Evolutionary conservation across 306 rosid species (phyloP).

Genomic region (Cicer judaicum): DNA sequence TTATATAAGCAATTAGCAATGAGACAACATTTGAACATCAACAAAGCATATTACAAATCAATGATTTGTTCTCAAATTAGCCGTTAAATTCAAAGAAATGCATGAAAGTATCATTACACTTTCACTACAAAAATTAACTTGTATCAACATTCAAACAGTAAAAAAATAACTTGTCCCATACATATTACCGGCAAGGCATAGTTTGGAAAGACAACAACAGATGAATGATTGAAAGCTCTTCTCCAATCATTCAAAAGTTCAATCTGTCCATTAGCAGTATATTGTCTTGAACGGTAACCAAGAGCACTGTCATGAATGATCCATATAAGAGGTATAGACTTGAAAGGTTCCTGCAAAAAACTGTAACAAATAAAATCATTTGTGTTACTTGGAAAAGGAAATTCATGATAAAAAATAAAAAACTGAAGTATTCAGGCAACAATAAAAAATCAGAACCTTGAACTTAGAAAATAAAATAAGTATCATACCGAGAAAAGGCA

Average conservation of each 20-base stretch:
- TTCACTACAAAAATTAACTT: too few relatives aligned
- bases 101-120: too few relatives aligned
- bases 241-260: slow-evolving; percentile 90
- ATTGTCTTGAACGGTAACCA: slow-evolving; percentile 72
- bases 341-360: slow-evolving; percentile 97
- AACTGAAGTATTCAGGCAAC: slow-evolving; percentile 42
- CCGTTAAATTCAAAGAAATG: too few relatives aligned
- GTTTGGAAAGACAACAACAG: slow-evolving; percentile 92
- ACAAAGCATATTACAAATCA: too few relatives aligned
- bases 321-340: slow-evolving; percentile 89
- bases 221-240: slow-evolving; percentile 84
- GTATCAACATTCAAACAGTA: slow-evolving; percentile 22
- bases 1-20: slow-evolving; percentile 17
- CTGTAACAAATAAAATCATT: slow-evolving; percentile 80
- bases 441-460: slow-evolving; percentile 24
- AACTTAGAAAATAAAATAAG: slow-evolving; percentile 32
- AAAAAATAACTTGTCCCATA: slow-evolving; percentile 33
- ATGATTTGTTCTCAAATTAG: too few relatives aligned
- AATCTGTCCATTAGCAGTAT: slow-evolving; percentile 54
- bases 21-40: not conserved
- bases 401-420: slow-evolving; percentile 15
- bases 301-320: slow-evolving; percentile 77
- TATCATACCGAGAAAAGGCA: slow-evolving; percentile 85
- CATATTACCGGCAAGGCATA: slow-evolving; percentile 86
- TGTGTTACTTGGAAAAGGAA: slow-evolving; percentile 47